Conservation (phyloP, 345 rosid species). For the Eucalyptus camaldulensis region DNA sequence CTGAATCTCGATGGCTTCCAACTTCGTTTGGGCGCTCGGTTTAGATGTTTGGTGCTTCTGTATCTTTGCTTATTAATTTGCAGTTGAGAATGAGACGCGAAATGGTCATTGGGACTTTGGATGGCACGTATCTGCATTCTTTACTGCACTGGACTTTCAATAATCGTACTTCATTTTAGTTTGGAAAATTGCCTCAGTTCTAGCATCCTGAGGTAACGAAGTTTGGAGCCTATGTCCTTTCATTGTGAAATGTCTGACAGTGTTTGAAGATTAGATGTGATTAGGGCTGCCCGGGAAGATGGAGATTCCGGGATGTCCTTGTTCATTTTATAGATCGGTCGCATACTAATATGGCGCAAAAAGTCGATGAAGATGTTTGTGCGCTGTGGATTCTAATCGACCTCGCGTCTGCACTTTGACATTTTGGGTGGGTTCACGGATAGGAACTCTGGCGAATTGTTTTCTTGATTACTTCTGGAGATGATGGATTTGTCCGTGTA, state of each 20-base stretch:
- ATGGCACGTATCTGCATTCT: not conserved
- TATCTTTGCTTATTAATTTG: not conserved
- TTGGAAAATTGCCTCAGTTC: not conserved
- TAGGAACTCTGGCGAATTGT: not conserved
- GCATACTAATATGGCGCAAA: not conserved
- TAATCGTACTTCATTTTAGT: not conserved
- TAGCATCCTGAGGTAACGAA: not conserved
- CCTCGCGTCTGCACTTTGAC: not conserved
- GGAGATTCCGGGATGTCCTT: not conserved
- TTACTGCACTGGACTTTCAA: not conserved
- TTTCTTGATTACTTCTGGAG: not conserved
- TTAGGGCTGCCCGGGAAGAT: not conserved
- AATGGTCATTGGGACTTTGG: not conserved
- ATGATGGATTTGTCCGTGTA: not conserved
- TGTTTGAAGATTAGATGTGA: not conserved
- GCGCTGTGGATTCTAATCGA: not conserved
- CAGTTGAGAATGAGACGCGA: not conserved
- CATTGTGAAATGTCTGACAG: not conserved
- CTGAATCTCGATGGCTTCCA: not conserved
- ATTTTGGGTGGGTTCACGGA: not conserved
- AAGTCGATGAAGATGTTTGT: not conserved
- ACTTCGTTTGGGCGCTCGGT: not conserved
- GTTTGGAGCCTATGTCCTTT: not conserved
- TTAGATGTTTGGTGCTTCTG: not conserved
- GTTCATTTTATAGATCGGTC: not conserved